These are phyloP conservation scores for Kazachstania africana DNA, from an alignment of 805 yeast species.

Conservation along the genomic window DNA sequence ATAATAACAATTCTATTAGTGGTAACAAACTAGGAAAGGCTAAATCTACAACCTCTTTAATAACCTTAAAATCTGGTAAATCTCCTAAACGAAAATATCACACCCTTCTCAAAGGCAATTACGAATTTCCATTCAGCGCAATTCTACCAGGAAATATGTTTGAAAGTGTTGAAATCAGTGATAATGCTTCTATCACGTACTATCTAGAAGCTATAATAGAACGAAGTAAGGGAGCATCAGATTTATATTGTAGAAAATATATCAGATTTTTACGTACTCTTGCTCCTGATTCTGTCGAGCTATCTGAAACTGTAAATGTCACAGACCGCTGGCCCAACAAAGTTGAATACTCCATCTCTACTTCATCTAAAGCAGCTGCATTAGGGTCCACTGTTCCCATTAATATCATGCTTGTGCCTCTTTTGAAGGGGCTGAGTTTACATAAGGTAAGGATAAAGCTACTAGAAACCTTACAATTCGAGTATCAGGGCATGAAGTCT, in stretches of 20 bases:
- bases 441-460: conserved; percentile 62
- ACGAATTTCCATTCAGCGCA: conserved; percentile 81
- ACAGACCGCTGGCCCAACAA: conserved; percentile 95
- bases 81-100: conserved; percentile 15
- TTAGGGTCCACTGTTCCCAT: conserved; percentile 74
- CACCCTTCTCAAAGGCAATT: conserved; percentile 59
- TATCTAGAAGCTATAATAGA: conserved; percentile 71
- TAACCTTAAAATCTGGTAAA: conserved; percentile 9
- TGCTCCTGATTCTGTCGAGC: conserved; percentile 76
- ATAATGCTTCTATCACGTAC: conserved; percentile 65
- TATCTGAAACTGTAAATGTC: conserved; percentile 85
- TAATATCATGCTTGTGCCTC: conserved; percentile 62
- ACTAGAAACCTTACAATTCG: conserved; percentile 52
- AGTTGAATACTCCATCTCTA: conserved; percentile 78
- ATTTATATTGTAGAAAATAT: conserved; percentile 57
- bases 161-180: conserved; percentile 84
- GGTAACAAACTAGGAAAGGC: conserved; percentile 6
- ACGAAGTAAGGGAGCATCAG: conserved; percentile 59
- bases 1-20: conserved; percentile 8
- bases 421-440: conserved; percentile 66
- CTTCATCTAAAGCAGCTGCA: conserved; percentile 82
- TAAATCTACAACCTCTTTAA: conserved; percentile 8
- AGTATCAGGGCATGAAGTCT: conserved; percentile 41
- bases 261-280: conserved; percentile 76
- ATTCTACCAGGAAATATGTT: conserved; percentile 73